Percentiles rank a stretch among this genome's conserved stretches.
These are phyloP conservation scores for Pulveroboletus sp. DNA, from an alignment of 768 basidiomycete genomes.

Conservation along the genomic window DNA sequence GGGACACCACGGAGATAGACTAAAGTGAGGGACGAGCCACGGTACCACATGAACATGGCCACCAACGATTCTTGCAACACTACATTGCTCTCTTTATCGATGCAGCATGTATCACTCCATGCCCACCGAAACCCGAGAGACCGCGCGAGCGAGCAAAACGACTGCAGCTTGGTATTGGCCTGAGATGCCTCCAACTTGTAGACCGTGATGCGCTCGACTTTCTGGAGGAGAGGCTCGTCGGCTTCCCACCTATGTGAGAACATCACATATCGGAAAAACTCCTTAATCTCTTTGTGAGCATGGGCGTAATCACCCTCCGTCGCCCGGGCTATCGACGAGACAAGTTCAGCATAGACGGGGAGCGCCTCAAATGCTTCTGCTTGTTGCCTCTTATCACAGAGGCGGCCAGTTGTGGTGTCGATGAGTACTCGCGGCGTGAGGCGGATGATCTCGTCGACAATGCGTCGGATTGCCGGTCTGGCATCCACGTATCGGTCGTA, in stretches of 20 bases:
- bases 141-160: not conserved
- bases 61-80: conserved; percentile 14
- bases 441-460: not conserved
- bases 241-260: conserved; percentile 3
- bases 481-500: not conserved
- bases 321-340: not conserved
- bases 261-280: conserved; percentile 3
- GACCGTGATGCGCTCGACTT: conserved; percentile 5
- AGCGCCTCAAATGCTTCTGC: not conserved
- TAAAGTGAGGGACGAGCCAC: conserved; percentile 3
- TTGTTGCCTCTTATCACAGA: not conserved
- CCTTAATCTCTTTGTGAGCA: not conserved
- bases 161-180: conserved; percentile 4
- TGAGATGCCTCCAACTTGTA: conserved; percentile 1
- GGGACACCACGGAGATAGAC: conserved; percentile 8
- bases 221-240: not conserved
- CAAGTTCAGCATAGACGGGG: not conserved
- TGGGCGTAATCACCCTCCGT: not conserved
- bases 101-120: conserved; percentile 16
- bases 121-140: conserved; percentile 12
- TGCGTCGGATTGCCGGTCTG: not conserved
- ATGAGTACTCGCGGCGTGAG: not conserved
- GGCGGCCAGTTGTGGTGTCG: not conserved
- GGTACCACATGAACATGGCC: conserved; percentile 15
- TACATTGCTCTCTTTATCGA: not conserved